Conservation (phyloP, 306 rosid genomes). For the Clitoria ternatea region DNA sequence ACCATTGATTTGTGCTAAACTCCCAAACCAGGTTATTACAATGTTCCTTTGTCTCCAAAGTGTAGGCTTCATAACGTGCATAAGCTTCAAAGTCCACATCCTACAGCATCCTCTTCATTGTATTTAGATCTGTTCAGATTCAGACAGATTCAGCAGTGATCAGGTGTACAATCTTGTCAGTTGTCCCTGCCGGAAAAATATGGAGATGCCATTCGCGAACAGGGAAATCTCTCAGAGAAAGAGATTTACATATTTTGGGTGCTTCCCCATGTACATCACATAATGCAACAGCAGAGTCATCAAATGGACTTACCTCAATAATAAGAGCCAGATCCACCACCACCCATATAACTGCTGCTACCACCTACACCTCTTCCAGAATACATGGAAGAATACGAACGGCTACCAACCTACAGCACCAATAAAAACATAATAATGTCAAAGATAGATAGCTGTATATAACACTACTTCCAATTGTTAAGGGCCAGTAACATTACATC, state of each 20-base stretch:
- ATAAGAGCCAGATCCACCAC: constrained; percentile 80
- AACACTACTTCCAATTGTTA: neutral
- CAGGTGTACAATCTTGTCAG: constrained; percentile 51
- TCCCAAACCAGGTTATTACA: constrained; percentile 25
- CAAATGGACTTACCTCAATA: constrained; percentile 69
- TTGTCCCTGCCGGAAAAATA: constrained; percentile 38
- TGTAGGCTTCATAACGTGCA: constrained; percentile 39
- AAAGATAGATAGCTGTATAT: neutral
- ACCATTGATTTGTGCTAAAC: constrained; percentile 16
- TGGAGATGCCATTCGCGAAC: constrained; percentile 35
- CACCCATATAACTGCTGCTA: constrained; percentile 72
- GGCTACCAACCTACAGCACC: constrained; percentile 63
- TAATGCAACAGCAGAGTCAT: neutral
- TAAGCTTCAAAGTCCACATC: constrained; percentile 61
- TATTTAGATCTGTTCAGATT: constrained; percentile 69
- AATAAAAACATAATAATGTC: neutral
- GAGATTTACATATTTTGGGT: neutral
- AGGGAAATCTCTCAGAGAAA: constrained; percentile 25
- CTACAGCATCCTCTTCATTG: constrained; percentile 66
- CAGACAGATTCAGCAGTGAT: constrained; percentile 70
- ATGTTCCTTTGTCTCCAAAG: constrained; percentile 42
- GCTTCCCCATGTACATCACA: neutral
- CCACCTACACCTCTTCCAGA: constrained; percentile 71
- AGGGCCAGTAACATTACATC: constrained; percentile 56
- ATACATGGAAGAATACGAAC: constrained; percentile 76